Evolutionary conservation across 2,329 filamentous ascomycete species (phyloP).

Genomic region (Cladosporium sp.): DNA sequence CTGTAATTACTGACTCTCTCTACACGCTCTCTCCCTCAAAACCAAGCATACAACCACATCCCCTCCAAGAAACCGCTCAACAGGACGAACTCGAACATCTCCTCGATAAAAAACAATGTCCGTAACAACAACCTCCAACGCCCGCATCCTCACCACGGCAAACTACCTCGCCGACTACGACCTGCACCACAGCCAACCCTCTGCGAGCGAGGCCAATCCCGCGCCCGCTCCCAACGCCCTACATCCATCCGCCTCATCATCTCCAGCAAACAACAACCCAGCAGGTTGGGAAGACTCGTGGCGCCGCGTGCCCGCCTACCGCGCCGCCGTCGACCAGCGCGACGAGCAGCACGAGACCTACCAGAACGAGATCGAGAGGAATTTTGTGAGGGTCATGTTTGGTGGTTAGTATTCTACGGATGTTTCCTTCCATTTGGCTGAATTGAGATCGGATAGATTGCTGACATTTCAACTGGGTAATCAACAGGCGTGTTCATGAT

Average conservation of each 20-base stretch:
- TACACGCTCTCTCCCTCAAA: too few species aligned
- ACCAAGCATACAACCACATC: too few species aligned
- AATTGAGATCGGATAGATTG: too few species aligned
- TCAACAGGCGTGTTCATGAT: conserved; percentile 1
- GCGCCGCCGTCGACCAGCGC: conserved; percentile 48
- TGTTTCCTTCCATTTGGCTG: not conserved
- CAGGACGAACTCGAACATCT: too few species aligned
- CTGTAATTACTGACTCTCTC: not conserved
- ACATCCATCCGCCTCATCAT: too few species aligned
- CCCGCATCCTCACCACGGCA: conserved; percentile 35
- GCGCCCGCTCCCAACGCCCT: conserved; percentile 36
- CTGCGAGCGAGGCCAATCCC: conserved; percentile 28
- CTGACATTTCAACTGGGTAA: not conserved
- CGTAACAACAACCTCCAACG: conserved; percentile 46
- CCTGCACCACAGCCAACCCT: conserved; percentile 42
- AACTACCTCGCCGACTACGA: conserved; percentile 49
- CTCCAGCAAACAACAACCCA: too few species aligned
- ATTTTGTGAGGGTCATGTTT: conserved; percentile 54
- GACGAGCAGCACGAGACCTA: conserved; percentile 48
- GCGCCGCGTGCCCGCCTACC: conserved; percentile 49
- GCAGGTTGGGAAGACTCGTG: conserved; percentile 50
- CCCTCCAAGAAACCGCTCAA: too few species aligned
- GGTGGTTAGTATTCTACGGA: conserved; percentile 41
- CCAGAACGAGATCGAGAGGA: conserved; percentile 45
- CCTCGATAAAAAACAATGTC: conserved; percentile 43